Percentiles rank a stretch among this genome's conserved stretches.
Evolutionary conservation across 352 stramenopile species (phyloP).

Genomic region (Thraustochytrium sp.): DNA sequence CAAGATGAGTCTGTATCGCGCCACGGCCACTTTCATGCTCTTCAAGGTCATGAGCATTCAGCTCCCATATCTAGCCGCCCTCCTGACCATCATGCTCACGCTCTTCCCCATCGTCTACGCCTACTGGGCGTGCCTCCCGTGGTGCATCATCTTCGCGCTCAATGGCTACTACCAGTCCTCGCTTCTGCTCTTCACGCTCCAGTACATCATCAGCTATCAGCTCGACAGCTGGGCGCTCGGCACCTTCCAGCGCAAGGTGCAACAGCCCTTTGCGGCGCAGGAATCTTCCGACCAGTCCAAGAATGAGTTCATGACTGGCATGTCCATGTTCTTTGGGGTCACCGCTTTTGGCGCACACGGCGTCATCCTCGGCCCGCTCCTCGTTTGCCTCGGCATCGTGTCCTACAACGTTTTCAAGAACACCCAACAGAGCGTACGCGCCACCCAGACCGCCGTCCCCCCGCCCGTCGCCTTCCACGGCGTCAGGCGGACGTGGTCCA

Average conservation of each 20-base stretch:
- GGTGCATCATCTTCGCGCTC: slow-evolving; percentile 12
- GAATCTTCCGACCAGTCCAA: neutral
- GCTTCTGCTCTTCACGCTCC: neutral
- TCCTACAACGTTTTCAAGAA: neutral
- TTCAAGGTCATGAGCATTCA: slow-evolving; percentile 17
- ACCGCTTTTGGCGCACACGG: slow-evolving; percentile 28
- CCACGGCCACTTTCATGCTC: neutral
- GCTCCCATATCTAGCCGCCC: neutral
- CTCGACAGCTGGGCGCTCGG: slow-evolving; percentile 19
- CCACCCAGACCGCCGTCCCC: neutral
- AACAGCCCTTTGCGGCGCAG: neutral
- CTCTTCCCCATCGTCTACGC: slow-evolving; percentile 33
- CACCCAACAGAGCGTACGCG: neutral
- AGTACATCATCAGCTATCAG: neutral
- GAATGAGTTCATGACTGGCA: slow-evolving; percentile 29
- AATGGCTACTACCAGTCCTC: neutral
- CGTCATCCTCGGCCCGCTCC: slow-evolving; percentile 18
- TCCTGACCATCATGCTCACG: slow-evolving; percentile 6
- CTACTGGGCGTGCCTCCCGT: slow-evolving; percentile 25
- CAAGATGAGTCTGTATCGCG: slow-evolving; percentile 18
- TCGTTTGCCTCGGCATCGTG: slow-evolving; percentile 30
- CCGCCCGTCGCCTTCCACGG: neutral
- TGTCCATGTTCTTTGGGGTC: slow-evolving; percentile 40
- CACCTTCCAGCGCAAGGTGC: slow-evolving; percentile 3
- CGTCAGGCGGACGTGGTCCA: neutral